Evolutionary conservation across 768 basidiomycete genomes (phyloP).

Genomic region (Suillus hirtellus): DNA sequence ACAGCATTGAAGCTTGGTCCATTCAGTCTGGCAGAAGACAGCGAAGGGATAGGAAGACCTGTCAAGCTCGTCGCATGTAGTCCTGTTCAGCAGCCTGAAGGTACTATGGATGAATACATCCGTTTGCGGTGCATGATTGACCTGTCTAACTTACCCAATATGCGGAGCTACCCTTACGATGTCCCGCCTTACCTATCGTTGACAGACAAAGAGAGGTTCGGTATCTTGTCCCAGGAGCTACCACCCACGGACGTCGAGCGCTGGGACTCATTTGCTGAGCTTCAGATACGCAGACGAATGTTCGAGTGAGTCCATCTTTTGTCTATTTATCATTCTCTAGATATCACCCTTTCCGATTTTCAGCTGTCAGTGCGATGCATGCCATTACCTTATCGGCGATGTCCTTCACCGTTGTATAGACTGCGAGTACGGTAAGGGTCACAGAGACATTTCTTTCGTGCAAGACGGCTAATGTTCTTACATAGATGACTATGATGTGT

Average conservation of each 20-base stretch:
- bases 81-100: neutral
- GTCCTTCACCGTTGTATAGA: neutral
- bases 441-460: no score
- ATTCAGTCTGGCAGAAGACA: no score
- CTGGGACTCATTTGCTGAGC: neutral
- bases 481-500: neutral
- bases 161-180: rapidly evolving
- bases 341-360: no score
- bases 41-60: neutral
- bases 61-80: neutral
- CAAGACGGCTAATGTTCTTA: neutral
- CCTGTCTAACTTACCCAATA: neutral
- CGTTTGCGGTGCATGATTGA: neutral
- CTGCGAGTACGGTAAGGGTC: neutral
- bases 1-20: neutral
- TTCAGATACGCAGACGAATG: neutral
- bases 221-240: neutral
- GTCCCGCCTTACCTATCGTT: neutral
- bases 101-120: neutral
- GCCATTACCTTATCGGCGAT: neutral
- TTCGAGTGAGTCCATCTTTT: neutral
- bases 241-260: neutral
- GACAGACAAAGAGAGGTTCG: neutral
- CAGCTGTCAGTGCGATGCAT: neutral
- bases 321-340: neutral